Conservation (phyloP, 352 stramenopile species). For the Pythium monospermum region DNA sequence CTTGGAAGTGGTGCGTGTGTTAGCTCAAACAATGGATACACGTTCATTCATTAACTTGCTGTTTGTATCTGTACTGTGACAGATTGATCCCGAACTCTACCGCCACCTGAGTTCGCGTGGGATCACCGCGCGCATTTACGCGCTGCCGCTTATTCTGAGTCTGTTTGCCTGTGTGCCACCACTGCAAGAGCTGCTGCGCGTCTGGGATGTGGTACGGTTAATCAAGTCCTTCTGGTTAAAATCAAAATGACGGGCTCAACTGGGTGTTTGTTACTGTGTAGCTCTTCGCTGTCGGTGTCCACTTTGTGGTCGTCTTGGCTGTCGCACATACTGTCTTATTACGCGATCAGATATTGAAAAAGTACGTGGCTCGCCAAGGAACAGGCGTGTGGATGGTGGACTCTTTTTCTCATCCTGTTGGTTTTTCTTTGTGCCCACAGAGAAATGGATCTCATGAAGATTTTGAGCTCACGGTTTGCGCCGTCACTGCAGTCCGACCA, state of each 20-base stretch:
- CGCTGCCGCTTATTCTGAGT: slow-evolving; percentile 83
- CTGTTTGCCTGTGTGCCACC: slow-evolving; percentile 89
- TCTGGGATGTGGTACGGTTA: slow-evolving; percentile 85
- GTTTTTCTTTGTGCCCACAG: slow-evolving; percentile 18
- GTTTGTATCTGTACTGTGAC: no score
- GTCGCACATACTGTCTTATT: slow-evolving; percentile 87
- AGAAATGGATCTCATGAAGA: slow-evolving; percentile 87
- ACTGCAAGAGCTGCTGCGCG: slow-evolving; percentile 79
- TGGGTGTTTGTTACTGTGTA: slow-evolving; percentile 11
- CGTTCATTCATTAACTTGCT: no score
- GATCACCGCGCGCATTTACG: slow-evolving; percentile 86
- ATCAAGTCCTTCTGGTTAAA: background rate
- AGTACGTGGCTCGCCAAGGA: no score
- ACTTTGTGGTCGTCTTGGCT: slow-evolving; percentile 89
- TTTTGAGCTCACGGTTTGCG: slow-evolving; percentile 77
- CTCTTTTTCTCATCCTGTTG: background rate
- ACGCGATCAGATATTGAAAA: slow-evolving; percentile 73
- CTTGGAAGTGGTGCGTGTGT: slow-evolving; percentile 18
- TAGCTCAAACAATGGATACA: no score
- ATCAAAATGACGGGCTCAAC: background rate
- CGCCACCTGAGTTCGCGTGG: slow-evolving; percentile 63
- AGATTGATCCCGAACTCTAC: slow-evolving; percentile 81
- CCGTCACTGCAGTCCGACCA: slow-evolving; percentile 78
- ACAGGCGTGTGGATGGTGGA: no score
- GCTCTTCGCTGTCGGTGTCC: slow-evolving; percentile 88